Evolutionary conservation across 2,329 filamentous ascomycete genomes (phyloP).

Genomic region (Cercospora nicotianae): DNA sequence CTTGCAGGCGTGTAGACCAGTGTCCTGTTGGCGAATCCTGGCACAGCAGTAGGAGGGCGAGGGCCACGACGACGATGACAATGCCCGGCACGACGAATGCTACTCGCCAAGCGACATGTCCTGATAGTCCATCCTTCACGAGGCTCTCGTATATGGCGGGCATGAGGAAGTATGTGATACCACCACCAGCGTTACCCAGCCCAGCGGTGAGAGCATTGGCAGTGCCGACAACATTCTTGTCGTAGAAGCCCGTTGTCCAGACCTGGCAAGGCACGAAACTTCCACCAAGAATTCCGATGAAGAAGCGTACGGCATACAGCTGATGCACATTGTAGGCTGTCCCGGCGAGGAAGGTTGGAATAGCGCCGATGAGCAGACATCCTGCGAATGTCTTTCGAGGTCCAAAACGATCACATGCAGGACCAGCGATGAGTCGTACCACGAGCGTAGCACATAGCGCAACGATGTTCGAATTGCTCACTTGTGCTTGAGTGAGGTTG

Average conservation of each 20-base stretch:
- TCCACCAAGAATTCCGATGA: constrained; percentile 75
- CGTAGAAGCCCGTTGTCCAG: constrained; percentile 90
- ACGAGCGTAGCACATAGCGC: constrained; percentile 73
- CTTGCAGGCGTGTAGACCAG: constrained; percentile 71
- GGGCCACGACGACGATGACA: constrained; percentile 21
- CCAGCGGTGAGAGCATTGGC: constrained; percentile 84
- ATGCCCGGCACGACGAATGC: constrained; percentile 73
- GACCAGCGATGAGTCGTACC: constrained; percentile 74
- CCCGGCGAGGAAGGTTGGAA: constrained; percentile 80
- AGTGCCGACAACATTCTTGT: constrained; percentile 87
- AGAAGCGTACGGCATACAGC: constrained; percentile 74
- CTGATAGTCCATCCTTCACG: constrained; percentile 22
- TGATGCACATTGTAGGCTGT: constrained; percentile 67
- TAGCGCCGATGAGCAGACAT: constrained; percentile 72
- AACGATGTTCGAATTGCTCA: constrained; percentile 89
- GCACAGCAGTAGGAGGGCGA: constrained; percentile 41
- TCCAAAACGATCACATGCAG: constrained; percentile 81
- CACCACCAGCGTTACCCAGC: constrained; percentile 83
- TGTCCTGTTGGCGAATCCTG: constrained; percentile 78
- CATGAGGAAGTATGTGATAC: constrained; percentile 93
- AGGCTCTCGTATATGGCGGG: constrained; percentile 67
- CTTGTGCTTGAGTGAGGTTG: constrained; percentile 65
- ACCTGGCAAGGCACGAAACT: constrained; percentile 86
- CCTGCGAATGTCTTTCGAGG: constrained; percentile 76
- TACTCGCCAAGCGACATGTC: constrained; percentile 77